Percentiles rank a stretch among this genome's conserved stretches.
Evolutionary conservation across 2,329 filamentous ascomycete species (phyloP).

Genomic region (Neofusicoccum cordaticola): DNA sequence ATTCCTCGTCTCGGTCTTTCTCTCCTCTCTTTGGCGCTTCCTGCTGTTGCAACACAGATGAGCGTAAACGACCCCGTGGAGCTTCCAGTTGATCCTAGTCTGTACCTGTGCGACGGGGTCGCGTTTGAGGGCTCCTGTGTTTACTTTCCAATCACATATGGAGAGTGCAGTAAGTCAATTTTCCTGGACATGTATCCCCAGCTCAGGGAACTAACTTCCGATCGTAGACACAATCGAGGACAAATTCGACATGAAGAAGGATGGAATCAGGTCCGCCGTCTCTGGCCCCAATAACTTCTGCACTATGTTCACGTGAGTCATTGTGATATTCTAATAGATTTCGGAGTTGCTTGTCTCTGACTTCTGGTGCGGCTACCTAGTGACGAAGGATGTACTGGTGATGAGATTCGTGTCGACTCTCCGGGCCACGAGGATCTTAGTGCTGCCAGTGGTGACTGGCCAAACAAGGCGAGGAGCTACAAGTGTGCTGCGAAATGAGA

Average conservation of each 20-base stretch:
- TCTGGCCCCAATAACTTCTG: neutral
- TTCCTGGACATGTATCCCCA: neutral
- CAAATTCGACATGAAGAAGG: neutral
- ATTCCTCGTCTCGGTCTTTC: no score
- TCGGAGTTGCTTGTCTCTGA: no score
- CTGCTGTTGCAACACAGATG: no score
- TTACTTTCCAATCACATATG: neutral
- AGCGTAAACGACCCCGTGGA: no score
- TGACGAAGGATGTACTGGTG: neutral
- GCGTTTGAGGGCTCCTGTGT: neutral
- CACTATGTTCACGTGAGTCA: neutral
- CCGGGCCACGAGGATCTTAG: neutral
- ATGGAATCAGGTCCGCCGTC: neutral
- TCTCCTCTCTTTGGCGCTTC: no score
- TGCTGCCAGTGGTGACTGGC: neutral
- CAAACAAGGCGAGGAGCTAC: neutral
- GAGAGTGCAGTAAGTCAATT: neutral
- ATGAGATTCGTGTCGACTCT: neutral
- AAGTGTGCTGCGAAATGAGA: neutral
- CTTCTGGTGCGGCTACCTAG: neutral
- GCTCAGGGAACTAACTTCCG: neutral
- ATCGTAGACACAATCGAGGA: neutral
- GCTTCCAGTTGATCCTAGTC: neutral
- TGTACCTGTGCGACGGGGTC: neutral
- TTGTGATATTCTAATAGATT: neutral